Conservation (phyloP, 2,329 filamentous ascomycete species). For the Cucurbitaria berberidis region DNA sequence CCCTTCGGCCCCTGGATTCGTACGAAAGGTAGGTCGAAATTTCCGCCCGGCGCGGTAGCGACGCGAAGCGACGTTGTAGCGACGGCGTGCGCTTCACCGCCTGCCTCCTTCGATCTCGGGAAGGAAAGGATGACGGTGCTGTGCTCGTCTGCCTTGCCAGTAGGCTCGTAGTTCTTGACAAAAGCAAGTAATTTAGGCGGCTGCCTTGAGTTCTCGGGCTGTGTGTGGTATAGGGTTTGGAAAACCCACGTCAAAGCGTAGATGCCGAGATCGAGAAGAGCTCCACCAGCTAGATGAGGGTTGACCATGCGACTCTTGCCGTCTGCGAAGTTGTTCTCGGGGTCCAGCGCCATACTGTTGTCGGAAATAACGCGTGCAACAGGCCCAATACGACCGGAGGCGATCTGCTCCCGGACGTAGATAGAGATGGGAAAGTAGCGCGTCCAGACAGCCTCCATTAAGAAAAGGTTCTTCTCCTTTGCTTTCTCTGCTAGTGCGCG, state of each 20-base stretch:
- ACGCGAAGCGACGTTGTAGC: slow-evolving; percentile 58
- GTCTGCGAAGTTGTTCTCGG: slow-evolving; percentile 61
- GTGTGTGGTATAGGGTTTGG: slow-evolving; percentile 84
- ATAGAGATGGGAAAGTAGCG: slow-evolving; percentile 85
- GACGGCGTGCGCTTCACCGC: slow-evolving; percentile 70
- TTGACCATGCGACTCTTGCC: slow-evolving; percentile 79
- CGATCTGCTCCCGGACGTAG: slow-evolving; percentile 72
- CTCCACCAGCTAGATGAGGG: slow-evolving; percentile 79
- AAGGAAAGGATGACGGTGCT: slow-evolving; percentile 82
- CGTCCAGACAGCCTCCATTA: slow-evolving; percentile 77
- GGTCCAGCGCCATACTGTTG: slow-evolving; percentile 64
- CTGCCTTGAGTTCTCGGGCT: slow-evolving; percentile 68
- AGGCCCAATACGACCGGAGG: slow-evolving; percentile 59
- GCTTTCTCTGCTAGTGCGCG: slow-evolving; percentile 75
- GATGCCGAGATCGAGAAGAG: slow-evolving; percentile 83
- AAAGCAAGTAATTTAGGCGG: slow-evolving; percentile 71
- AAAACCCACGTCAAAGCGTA: slow-evolving; percentile 92
- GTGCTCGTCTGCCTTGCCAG: slow-evolving; percentile 76
- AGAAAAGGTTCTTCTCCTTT: slow-evolving; percentile 65
- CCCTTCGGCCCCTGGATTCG: slow-evolving; percentile 81
- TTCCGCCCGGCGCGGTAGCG: slow-evolving; percentile 61
- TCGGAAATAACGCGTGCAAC: slow-evolving; percentile 65
- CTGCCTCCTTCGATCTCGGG: slow-evolving; percentile 60
- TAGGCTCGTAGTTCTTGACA: slow-evolving; percentile 71
- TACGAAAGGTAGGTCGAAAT: slow-evolving; percentile 69